Conservation (phyloP, 768 basidiomycete species). For the Lactarius tabidus region DNA sequence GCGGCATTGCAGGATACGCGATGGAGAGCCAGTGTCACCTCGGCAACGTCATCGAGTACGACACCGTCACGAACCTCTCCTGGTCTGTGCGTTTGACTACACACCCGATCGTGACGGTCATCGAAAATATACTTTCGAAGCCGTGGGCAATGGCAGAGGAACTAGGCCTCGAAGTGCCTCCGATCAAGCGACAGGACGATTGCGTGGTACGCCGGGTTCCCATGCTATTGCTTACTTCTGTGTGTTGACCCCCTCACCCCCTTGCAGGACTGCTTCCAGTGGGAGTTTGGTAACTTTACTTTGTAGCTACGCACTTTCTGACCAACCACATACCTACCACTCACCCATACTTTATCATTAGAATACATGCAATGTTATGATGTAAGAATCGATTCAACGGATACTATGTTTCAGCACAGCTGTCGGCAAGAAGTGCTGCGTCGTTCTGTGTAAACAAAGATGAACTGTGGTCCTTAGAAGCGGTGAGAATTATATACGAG, state of each 20-base stretch:
- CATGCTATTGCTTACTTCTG: background rate
- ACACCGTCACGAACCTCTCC: constrained; percentile 80
- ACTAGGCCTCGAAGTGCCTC: constrained; percentile 59
- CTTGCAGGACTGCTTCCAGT: constrained; percentile 64
- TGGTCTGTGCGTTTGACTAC: constrained; percentile 84
- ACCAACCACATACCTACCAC: background rate
- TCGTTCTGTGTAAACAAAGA: background rate
- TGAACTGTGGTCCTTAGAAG: background rate
- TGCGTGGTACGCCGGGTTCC: constrained; percentile 51
- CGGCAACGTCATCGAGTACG: constrained; percentile 84
- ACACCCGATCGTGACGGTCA: constrained; percentile 75
- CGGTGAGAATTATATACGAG: background rate
- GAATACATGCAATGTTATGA: background rate
- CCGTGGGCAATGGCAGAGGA: constrained; percentile 68
- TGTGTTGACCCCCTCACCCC: background rate
- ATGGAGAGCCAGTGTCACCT: constrained; percentile 81
- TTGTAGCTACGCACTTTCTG: background rate
- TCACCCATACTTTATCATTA: background rate
- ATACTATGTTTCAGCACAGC: background rate
- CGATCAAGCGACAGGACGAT: constrained; percentile 50
- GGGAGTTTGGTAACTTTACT: constrained; percentile 56
- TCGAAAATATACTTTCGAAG: constrained; percentile 64
- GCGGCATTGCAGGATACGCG: constrained; percentile 82
- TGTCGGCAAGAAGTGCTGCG: background rate
- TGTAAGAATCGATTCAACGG: background rate